A percentile compares a stretch with the other conserved stretches of the same genome.
phyloP scores from a whole-genome alignment of 805 yeast species.

The Kodamaea laetipori region DNA sequence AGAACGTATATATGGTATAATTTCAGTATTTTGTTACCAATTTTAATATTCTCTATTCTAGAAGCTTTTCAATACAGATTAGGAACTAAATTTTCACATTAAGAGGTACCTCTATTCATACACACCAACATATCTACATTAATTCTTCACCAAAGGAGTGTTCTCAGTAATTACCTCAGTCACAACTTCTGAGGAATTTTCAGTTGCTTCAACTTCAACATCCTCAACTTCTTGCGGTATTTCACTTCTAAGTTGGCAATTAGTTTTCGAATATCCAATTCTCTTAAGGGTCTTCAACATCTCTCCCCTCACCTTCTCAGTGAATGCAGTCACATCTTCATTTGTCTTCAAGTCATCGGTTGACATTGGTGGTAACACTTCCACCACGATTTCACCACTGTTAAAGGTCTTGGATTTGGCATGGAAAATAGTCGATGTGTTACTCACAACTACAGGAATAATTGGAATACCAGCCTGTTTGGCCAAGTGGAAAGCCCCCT shows the following conservation, averaged over 20 bases:
- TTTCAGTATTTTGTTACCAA: neutral
- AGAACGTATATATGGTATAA: neutral
- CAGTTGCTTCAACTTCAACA: constrained; percentile 15
- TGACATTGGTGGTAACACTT: constrained; percentile 78
- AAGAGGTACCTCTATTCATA: no score
- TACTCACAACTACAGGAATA: constrained; percentile 84
- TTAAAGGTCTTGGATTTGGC: constrained; percentile 65
- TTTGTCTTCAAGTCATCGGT: constrained; percentile 65
- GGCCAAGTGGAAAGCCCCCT: constrained; percentile 98
- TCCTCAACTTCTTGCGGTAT: constrained; percentile 9
- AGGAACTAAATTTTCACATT: no score
- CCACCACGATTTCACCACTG: constrained; percentile 72
- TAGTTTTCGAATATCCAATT: constrained; percentile 44
- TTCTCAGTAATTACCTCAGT: constrained; percentile 24
- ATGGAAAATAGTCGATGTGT: constrained; percentile 74
- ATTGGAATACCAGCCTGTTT: constrained; percentile 88
- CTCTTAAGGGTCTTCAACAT: constrained; percentile 52
- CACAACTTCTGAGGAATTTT: constrained; percentile 13
- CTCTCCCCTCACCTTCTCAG: constrained; percentile 52
- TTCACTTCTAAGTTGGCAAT: neutral
- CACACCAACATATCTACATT: neutral
- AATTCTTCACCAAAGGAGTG: constrained; percentile 22
- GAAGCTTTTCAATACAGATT: no score
- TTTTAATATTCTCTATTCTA: neutral
- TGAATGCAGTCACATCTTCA: constrained; percentile 67